These are phyloP conservation scores for Escovopsis weberi DNA, from an alignment of 2,329 filamentous ascomycete genomes.

Conservation along the genomic window DNA sequence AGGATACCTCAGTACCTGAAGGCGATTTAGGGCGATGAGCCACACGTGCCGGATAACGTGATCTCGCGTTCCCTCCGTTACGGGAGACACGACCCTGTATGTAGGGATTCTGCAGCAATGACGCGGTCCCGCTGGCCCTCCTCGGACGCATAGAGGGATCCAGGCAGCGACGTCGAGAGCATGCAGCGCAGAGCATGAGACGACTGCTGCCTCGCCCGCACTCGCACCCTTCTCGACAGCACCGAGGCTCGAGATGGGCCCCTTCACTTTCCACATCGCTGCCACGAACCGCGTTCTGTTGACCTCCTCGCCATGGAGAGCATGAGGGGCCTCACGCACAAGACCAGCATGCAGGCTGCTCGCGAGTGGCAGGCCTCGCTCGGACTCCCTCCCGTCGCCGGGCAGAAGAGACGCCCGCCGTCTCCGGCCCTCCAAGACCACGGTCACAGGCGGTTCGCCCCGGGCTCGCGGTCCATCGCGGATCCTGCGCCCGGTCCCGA, in stretches of 20 bases:
- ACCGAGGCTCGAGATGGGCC: neutral
- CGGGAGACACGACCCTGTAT: too few relatives aligned
- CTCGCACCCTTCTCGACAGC: neutral
- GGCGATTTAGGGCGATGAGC: neutral
- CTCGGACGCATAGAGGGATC: too few relatives aligned
- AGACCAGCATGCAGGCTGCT: conserved; percentile 36
- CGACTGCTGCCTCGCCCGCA: neutral
- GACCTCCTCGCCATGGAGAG: conserved; percentile 19
- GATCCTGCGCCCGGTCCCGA: conserved; percentile 3
- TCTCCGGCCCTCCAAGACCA: conserved; percentile 11
- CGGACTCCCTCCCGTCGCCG: conserved; percentile 27
- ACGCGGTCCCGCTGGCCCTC: too few relatives aligned
- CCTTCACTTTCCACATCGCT: neutral
- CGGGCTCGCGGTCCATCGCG: neutral
- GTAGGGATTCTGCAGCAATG: too few relatives aligned
- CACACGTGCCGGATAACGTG: neutral
- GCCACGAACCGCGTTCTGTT: conserved; percentile 1
- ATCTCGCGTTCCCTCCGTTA: neutral
- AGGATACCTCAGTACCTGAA: neutral
- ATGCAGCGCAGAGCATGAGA: neutral
- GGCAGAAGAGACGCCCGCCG: conserved; percentile 31
- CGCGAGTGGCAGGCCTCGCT: conserved; percentile 22
- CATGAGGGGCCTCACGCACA: conserved; percentile 30
- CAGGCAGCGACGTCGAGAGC: too few relatives aligned
- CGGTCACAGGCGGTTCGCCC: neutral